A percentile compares a stretch with the other conserved stretches of the same genome.
Evolutionary conservation across 2,329 filamentous ascomycete species (phyloP).

Genomic region (Grosmannia huntii): DNA sequence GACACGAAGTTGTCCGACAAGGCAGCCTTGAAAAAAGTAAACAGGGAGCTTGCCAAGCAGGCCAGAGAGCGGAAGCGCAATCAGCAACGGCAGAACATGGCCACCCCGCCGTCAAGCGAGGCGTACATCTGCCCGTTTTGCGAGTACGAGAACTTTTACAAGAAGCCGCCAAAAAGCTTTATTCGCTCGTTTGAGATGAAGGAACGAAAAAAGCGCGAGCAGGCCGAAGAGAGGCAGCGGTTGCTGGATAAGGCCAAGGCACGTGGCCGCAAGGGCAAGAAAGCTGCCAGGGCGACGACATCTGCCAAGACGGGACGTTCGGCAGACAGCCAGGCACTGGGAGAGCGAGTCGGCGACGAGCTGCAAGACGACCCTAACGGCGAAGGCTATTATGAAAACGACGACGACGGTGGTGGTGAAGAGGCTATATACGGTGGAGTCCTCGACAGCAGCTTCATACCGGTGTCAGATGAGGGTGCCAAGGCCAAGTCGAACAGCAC

Average conservation of each 20-base stretch:
- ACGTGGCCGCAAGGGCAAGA: constrained; percentile 83
- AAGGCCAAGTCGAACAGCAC: neutral
- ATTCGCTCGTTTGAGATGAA: constrained; percentile 92
- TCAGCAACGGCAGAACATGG: constrained; percentile 64
- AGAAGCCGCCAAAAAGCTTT: constrained; percentile 68
- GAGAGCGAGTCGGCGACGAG: neutral
- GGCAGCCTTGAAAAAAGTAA: constrained; percentile 53
- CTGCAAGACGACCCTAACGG: neutral
- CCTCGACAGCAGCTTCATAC: neutral
- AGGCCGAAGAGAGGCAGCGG: constrained; percentile 73
- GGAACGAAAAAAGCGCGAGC: constrained; percentile 70
- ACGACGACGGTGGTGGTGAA: neutral
- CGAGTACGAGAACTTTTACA: constrained; percentile 94
- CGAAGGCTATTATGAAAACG: constrained; percentile 1
- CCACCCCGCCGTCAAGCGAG: constrained; percentile 62
- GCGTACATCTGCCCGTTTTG: constrained; percentile 97
- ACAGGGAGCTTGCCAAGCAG: constrained; percentile 60
- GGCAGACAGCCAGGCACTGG: constrained; percentile 3
- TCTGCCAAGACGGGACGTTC: constrained; percentile 26
- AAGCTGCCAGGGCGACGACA: constrained; percentile 48
- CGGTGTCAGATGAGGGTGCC: neutral
- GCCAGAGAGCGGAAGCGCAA: constrained; percentile 66
- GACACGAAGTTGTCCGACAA: constrained; percentile 18
- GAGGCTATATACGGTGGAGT: neutral
- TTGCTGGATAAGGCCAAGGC: constrained; percentile 87